Percentiles rank a stretch among this genome's conserved stretches.
phyloP scores from a whole-genome alignment of 192 early-diverging fungal genomes.

The Chytriomyces sp. region DNA sequence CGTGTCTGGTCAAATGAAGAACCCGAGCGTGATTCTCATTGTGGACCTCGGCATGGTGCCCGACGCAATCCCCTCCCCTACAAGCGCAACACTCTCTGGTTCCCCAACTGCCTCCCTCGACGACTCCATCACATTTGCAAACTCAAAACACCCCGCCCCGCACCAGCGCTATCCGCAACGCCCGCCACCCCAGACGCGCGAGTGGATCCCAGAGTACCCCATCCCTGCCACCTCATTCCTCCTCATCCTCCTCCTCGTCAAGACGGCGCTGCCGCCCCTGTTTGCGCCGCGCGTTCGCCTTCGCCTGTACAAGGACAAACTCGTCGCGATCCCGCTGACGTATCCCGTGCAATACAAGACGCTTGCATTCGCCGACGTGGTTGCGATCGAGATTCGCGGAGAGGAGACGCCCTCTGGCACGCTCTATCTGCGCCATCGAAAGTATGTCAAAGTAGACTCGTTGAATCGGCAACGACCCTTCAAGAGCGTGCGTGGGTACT shows the following conservation, averaged over 20 bases:
- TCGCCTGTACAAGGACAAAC: conserved; percentile 26
- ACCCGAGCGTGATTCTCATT: conserved; percentile 14
- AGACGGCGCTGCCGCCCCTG: conserved; percentile 23
- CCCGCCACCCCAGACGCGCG: conserved; percentile 15
- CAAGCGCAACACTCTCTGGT: neutral
- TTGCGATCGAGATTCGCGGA: conserved; percentile 28
- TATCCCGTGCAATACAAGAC: conserved; percentile 26
- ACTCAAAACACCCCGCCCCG: neutral
- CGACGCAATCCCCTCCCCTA: neutral
- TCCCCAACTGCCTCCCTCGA: neutral
- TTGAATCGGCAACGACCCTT: neutral
- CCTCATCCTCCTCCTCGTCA: conserved; percentile 6
- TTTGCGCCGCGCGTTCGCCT: conserved; percentile 23
- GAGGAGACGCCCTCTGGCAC: conserved; percentile 30
- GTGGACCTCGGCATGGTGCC: conserved; percentile 19
- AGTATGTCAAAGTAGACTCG: conserved; percentile 9
- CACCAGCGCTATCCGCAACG: conserved; percentile 7
- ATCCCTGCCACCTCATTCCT: conserved; percentile 8
- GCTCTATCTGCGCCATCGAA: conserved; percentile 17
- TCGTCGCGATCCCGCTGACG: conserved; percentile 29
- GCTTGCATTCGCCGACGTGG: conserved; percentile 9
- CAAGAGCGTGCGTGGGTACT: conserved; percentile 24
- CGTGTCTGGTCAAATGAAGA: neutral
- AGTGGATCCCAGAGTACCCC: conserved; percentile 27
- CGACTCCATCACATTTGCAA: neutral